These are phyloP conservation scores for Ganoderma boninense DNA, from an alignment of 1,284 basidiomycete species.

Conservation along the genomic window DNA sequence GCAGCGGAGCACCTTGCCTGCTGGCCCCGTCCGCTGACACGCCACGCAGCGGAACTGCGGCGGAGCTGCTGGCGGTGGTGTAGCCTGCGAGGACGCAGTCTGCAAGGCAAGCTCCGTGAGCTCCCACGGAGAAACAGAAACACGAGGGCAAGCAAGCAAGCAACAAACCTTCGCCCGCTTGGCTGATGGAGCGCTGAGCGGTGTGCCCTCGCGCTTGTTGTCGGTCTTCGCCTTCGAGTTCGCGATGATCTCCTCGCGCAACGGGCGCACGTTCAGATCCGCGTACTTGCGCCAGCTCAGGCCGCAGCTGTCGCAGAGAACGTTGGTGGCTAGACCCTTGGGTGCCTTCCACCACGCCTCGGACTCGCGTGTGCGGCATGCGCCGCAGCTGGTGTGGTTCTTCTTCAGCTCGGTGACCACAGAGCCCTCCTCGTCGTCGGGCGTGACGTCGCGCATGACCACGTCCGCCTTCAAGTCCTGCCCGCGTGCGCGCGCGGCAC, in stretches of 20 bases:
- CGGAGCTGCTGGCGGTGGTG: slow-evolving; percentile 60
- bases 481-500: slow-evolving; percentile 54
- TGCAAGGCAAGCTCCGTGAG: slow-evolving; percentile 35
- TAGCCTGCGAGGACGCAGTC: slow-evolving; percentile 61
- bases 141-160: slow-evolving; percentile 13
- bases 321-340: slow-evolving; percentile 72
- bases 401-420: slow-evolving; percentile 65
- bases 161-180: slow-evolving; percentile 75
- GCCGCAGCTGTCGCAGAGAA: slow-evolving; percentile 86
- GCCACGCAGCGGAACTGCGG: slow-evolving; percentile 77
- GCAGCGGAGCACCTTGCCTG: slow-evolving; percentile 82
- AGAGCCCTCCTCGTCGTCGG: slow-evolving; percentile 78
- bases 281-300: slow-evolving; percentile 90
- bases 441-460: slow-evolving; percentile 37
- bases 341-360: slow-evolving; percentile 89
- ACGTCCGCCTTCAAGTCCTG: slow-evolving; percentile 37
- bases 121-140: neutral
- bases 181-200: slow-evolving; percentile 62
- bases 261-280: slow-evolving; percentile 77
- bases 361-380: slow-evolving; percentile 80
- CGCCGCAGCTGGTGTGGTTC: slow-evolving; percentile 71
- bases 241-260: slow-evolving; percentile 68
- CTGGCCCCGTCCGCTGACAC: slow-evolving; percentile 79
- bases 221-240: slow-evolving; percentile 51
- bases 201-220: slow-evolving; percentile 85